These are phyloP conservation scores for Monilinia fructigena DNA, from an alignment of 2,329 filamentous ascomycete species.

Conservation along the genomic window DNA sequence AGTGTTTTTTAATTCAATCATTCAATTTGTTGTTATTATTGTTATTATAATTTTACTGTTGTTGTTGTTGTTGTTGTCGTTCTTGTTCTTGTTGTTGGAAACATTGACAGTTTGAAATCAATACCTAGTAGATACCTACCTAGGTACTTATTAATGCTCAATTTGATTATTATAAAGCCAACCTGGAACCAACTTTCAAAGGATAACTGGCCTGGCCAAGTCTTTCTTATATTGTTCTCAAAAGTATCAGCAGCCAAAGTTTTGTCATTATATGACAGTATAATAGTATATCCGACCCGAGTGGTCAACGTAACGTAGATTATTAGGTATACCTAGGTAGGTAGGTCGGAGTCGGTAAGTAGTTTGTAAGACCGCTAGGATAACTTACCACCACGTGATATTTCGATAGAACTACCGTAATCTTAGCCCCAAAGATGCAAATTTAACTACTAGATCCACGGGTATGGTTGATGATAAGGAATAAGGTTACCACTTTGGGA, in stretches of 20 bases:
- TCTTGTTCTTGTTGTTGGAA: not conserved
- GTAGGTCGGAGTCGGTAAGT: not conserved
- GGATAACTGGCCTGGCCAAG: not conserved
- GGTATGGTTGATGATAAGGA: too few species aligned
- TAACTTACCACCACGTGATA: not conserved
- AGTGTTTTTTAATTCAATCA: not conserved
- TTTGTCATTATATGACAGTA: not conserved
- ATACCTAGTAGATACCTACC: too few species aligned
- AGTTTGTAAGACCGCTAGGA: too few species aligned
- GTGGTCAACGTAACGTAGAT: not conserved
- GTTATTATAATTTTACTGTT: not conserved
- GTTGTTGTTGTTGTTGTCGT: too few species aligned
- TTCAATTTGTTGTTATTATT: conserved; percentile 7
- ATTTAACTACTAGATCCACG: not conserved
- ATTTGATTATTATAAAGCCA: not conserved
- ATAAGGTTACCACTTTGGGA: too few species aligned
- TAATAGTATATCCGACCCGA: conserved; percentile 15
- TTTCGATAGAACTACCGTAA: not conserved
- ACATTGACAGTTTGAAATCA: not conserved
- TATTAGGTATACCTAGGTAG: too few species aligned
- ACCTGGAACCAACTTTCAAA: not conserved
- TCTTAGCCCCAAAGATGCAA: conserved; percentile 6
- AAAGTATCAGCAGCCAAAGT: not conserved
- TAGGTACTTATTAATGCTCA: not conserved
- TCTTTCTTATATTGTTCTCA: not conserved